Base-by-base conservation (phyloP, 192 early-diverging fungal species). In the Entomortierella beljakovae region DNA sequence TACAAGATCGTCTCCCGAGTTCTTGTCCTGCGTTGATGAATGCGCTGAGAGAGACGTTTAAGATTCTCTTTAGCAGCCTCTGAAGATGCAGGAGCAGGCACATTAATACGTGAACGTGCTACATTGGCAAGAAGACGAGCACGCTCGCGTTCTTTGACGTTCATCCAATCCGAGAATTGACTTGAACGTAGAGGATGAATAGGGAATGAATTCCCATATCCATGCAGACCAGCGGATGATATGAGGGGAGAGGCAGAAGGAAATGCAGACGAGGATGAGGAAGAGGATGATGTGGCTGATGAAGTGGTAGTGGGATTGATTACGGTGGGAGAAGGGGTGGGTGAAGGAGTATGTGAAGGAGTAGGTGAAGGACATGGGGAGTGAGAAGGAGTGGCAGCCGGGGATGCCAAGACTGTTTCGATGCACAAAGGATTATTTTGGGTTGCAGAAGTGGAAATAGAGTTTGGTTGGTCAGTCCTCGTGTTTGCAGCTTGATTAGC, bases 1-100 rank as follows among this genome's bases (percentile, higher is more conserved):
- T 62, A 76, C 7, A 76, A 37, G 37, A 76, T 76, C 13, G 73
- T 76, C 25, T 76, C 73, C 9, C 73, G 64, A 18, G 73, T 54
- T 37, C 73, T 58, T 1, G 73, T 76, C 0, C 73, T 64, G 15
- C 73, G 58, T 42, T 76, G 73, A 25, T 76, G 65, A 10, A 76
- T 61, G 20, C 73, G 28, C 28, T 76, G 65, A 10, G 64, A 68
- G 35, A 76, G 73, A 40, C 65, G 64, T 6, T 48, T 53, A 11
- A 76, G 37, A 43, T 76, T 76, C 18, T 76, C 73, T 57, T 58
- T 68, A 7, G 73, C 73, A 23, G 34, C 65, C 26, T 68, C 60
- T 6, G 65, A 58, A 20, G 73, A 57, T 6, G 65, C 59, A 2
- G 63, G 0, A 11, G 61, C 49, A 1, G 60, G 38, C 10, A 57